Percentiles rank a stretch among this genome's conserved stretches.
Evolutionary conservation across 139 green algal genomes (phyloP).

Genomic region (Raphidocelis subcapitata): DNA sequence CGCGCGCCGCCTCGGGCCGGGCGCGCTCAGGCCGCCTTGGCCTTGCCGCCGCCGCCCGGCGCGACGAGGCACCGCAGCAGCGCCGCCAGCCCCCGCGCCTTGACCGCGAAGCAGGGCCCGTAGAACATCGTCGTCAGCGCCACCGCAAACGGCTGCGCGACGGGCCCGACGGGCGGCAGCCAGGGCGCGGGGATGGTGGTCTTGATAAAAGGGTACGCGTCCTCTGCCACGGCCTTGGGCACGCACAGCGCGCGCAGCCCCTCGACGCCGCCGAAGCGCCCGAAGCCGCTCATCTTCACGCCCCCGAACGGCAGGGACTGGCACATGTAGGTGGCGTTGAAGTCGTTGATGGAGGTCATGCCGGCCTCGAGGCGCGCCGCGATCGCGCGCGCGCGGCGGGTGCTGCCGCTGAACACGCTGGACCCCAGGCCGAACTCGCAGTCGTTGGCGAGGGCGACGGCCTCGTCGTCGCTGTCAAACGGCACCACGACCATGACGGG

Average conservation of each 20-base stretch:
- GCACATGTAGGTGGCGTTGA: slow-evolving; percentile 96
- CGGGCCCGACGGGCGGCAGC: slow-evolving; percentile 40
- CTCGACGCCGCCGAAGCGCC: slow-evolving; percentile 91
- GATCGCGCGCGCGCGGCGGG: slow-evolving; percentile 55
- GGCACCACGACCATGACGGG: slow-evolving; percentile 71
- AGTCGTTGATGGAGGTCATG: slow-evolving; percentile 97
- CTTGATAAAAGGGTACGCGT: slow-evolving; percentile 80
- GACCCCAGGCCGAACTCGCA: slow-evolving; percentile 94
- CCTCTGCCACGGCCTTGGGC: slow-evolving; percentile 84
- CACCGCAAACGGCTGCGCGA: slow-evolving; percentile 73
- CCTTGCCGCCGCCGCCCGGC: slow-evolving; percentile 13
- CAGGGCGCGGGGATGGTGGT: slow-evolving; percentile 88
- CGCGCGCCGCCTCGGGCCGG: too few species aligned
- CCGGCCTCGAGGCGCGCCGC: slow-evolving; percentile 57
- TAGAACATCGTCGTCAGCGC: slow-evolving; percentile 91
- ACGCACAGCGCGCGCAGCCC: slow-evolving; percentile 90
- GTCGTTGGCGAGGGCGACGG: slow-evolving; percentile 91
- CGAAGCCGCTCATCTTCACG: slow-evolving; percentile 95
- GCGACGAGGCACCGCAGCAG: slow-evolving; percentile 24
- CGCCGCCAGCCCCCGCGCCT: slow-evolving; percentile 10
- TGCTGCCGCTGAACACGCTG: slow-evolving; percentile 78
- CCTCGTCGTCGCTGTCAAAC: slow-evolving; percentile 81
- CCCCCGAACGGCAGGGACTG: slow-evolving; percentile 98
- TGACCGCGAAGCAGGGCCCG: slow-evolving; percentile 39
- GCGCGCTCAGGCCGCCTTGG: slow-evolving; percentile 13